Conservation (phyloP, 257 asterid species). For the Striga asiatica region DNA sequence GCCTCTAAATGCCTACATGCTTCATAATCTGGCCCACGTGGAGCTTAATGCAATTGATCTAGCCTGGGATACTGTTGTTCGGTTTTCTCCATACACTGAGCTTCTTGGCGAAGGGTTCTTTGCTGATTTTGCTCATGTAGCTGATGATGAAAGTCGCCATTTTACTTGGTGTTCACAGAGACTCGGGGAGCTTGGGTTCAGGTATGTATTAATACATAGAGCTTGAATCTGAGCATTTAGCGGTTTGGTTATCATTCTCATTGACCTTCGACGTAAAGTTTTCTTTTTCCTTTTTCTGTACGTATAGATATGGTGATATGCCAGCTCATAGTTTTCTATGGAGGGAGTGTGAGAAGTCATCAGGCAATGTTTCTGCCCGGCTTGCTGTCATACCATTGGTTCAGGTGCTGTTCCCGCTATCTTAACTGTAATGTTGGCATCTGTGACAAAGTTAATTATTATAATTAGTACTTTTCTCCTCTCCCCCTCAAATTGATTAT, state of each 20-base stretch:
- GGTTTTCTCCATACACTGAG: slow-evolving; percentile 60
- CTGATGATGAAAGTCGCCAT: slow-evolving; percentile 95
- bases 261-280: slow-evolving; percentile 9
- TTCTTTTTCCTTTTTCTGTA: no score
- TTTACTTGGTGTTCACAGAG: slow-evolving; percentile 94
- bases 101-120: slow-evolving; percentile 85
- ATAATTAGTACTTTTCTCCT: no score
- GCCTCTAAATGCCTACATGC: slow-evolving; percentile 88
- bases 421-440: neutral
- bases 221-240: neutral
- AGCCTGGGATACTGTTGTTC: slow-evolving; percentile 98
- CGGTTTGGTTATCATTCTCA: slow-evolving; percentile 4
- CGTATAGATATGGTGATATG: slow-evolving; percentile 81
- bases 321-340: slow-evolving; percentile 87
- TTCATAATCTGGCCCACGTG: slow-evolving; percentile 93
- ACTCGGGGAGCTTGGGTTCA: slow-evolving; percentile 76
- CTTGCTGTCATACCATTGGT: slow-evolving; percentile 89
- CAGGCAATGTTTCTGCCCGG: slow-evolving; percentile 76
- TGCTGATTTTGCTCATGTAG: slow-evolving; percentile 91
- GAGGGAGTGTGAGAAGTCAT: slow-evolving; percentile 91
- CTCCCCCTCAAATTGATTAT: no score
- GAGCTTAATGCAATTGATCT: slow-evolving; percentile 95
- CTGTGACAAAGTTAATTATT: no score
- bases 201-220: slow-evolving; percentile 28
- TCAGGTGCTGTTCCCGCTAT: slow-evolving; percentile 42